Evolutionary conservation across 768 basidiomycete genomes (phyloP).

Genomic region (Pisolithus tinctorius): DNA sequence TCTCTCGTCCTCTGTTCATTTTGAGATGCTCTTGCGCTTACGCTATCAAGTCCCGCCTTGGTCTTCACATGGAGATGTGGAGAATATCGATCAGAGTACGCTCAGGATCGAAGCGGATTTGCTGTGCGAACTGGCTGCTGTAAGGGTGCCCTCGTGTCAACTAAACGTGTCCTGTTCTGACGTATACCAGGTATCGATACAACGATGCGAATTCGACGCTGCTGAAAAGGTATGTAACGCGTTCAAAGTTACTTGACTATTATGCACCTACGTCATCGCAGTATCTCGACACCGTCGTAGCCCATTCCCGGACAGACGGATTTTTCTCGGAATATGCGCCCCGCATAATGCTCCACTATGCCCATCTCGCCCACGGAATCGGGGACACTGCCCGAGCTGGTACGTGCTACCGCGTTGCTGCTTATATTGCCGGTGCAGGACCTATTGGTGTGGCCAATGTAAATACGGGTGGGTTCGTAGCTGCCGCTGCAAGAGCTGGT

Average conservation of each 20-base stretch:
- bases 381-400: conserved; percentile 47
- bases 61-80: conserved; percentile 45
- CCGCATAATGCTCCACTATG: conserved; percentile 61
- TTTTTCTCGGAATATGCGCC: conserved; percentile 53
- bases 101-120: conserved; percentile 66
- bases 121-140: conserved; percentile 61
- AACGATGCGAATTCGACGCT: conserved; percentile 60
- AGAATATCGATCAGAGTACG: conserved; percentile 41
- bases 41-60: conserved; percentile 43
- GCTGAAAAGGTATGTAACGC: conserved; percentile 46
- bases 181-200: conserved; percentile 46
- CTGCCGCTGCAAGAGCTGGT: conserved; percentile 44
- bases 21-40: not conserved
- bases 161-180: not conserved
- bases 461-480: conserved; percentile 33
- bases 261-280: not conserved
- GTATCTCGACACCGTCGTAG: conserved; percentile 45
- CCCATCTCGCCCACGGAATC: conserved; percentile 66
- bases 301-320: conserved; percentile 53
- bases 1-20: not conserved
- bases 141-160: conserved; percentile 25
- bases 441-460: conserved; percentile 18
- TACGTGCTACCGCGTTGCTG: conserved; percentile 59
- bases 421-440: conserved; percentile 34
- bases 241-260: too few relatives aligned